Evolutionary conservation across 2,329 filamentous ascomycete genomes (phyloP).

Genomic region (Ilyonectria mors-panacis): DNA sequence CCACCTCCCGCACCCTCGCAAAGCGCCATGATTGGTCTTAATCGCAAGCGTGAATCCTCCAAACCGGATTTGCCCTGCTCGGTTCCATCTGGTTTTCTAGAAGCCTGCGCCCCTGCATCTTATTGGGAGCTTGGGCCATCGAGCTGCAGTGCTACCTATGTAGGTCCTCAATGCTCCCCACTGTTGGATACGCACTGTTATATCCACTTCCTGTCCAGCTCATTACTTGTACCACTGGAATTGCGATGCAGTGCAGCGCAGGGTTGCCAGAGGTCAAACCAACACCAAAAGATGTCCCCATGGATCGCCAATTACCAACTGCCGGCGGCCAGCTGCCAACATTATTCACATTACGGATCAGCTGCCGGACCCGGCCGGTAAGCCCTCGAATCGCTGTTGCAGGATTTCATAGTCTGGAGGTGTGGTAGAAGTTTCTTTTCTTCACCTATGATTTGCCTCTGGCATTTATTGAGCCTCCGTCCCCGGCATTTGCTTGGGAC

Average conservation of each 20-base stretch:
- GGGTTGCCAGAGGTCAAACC: slow-evolving; percentile 15
- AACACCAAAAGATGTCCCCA: slow-evolving; percentile 8
- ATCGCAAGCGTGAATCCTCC: slow-evolving; percentile 27
- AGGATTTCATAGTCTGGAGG: slow-evolving; percentile 18
- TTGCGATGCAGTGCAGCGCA: slow-evolving; percentile 16
- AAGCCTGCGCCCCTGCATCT: slow-evolving; percentile 50
- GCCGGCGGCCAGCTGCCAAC: slow-evolving; percentile 19
- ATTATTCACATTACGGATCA: not conserved
- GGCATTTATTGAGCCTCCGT: slow-evolving; percentile 7
- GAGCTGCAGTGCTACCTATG: slow-evolving; percentile 31
- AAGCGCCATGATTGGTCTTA: slow-evolving; percentile 40
- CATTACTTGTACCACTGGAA: slow-evolving; percentile 9
- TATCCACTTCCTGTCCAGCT: slow-evolving; percentile 19
- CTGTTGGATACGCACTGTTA: slow-evolving; percentile 19
- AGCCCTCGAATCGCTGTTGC: slow-evolving; percentile 18
- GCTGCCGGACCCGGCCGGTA: slow-evolving; percentile 24
- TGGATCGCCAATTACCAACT: slow-evolving; percentile 21
- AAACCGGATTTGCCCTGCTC: slow-evolving; percentile 45
- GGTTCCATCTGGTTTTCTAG: slow-evolving; percentile 49
- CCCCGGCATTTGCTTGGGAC: not conserved
- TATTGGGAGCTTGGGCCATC: slow-evolving; percentile 47
- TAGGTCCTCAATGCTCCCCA: slow-evolving; percentile 19
- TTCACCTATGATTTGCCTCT: slow-evolving; percentile 23
- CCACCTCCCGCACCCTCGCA: slow-evolving; percentile 46
- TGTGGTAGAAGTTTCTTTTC: slow-evolving; percentile 19